These are phyloP conservation scores for Aphanomyces invadans DNA, from an alignment of 352 stramenopile genomes.

Conservation along the genomic window DNA sequence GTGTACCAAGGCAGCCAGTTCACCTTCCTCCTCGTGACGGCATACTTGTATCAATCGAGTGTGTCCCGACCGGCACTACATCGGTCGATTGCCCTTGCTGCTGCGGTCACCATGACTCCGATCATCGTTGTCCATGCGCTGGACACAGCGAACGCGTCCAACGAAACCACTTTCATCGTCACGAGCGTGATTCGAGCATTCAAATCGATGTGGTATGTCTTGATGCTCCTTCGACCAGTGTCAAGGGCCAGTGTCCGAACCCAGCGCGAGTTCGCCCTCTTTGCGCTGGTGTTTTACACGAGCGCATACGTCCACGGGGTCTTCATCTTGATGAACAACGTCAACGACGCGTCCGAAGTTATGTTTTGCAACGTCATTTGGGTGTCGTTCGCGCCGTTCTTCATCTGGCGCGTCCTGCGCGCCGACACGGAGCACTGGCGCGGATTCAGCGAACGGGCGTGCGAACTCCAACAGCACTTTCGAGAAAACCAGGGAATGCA, in stretches of 20 bases:
- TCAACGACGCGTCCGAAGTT: constrained; percentile 32
- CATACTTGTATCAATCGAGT: constrained; percentile 25
- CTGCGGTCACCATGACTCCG: constrained; percentile 3
- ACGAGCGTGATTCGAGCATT: not conserved
- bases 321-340: not conserved
- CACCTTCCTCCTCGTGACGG: constrained; percentile 23
- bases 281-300: constrained; percentile 31
- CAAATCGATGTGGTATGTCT: constrained; percentile 22
- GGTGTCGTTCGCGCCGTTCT: constrained; percentile 46
- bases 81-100: constrained; percentile 9
- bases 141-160: not conserved
- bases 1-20: constrained; percentile 26
- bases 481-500: constrained; percentile 27
- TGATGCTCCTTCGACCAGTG: constrained; percentile 15
- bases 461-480: constrained; percentile 15
- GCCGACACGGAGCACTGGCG: constrained; percentile 71
- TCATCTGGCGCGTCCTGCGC: constrained; percentile 60
- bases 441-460: constrained; percentile 46
- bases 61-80: constrained; percentile 23
- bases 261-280: constrained; percentile 32
- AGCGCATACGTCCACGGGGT: not conserved
- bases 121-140: not conserved
- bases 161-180: not conserved
- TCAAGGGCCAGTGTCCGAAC: constrained; percentile 25
- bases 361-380: constrained; percentile 43